Percentiles rank a stretch among this genome's conserved stretches.
phyloP scores from a whole-genome alignment of 495 filamentous ascomycete species.

The Lentithecium fluviatile region DNA sequence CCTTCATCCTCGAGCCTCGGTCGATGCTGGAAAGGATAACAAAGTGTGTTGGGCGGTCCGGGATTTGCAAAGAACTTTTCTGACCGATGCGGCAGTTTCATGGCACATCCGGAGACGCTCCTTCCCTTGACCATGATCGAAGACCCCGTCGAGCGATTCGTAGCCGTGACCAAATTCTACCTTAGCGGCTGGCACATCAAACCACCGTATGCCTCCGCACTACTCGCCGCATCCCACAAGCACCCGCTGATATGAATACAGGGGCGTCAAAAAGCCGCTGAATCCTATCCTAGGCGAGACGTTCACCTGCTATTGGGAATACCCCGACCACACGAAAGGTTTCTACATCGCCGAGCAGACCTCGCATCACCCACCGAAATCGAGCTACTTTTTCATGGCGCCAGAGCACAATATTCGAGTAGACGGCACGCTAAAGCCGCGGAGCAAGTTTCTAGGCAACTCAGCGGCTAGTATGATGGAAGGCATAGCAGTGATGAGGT shows the following conservation, averaged over 20 bases:
- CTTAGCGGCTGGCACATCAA: conserved; percentile 98
- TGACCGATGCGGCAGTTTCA: conserved; percentile 66
- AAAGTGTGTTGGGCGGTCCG: conserved; percentile 60
- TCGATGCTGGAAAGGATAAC: conserved; percentile 99
- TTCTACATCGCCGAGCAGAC: conserved; percentile 98
- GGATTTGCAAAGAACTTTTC: background rate
- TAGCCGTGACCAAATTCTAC: conserved; percentile 96
- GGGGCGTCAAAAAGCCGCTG: conserved; percentile 96
- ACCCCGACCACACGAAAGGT: conserved; percentile 77
- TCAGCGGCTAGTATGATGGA: conserved; percentile 99
- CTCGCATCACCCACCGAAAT: conserved; percentile 97
- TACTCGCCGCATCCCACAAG: too few relatives aligned
- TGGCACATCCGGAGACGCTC: conserved; percentile 97
- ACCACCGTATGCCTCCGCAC: conserved; percentile 70
- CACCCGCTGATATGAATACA: conserved; percentile 41
- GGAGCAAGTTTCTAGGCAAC: conserved; percentile 94
- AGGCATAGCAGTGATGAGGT: conserved; percentile 79
- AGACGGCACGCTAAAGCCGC: conserved; percentile 93
- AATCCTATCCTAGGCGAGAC: conserved; percentile 96
- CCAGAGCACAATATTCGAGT: conserved; percentile 93
- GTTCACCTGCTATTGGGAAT: conserved; percentile 95
- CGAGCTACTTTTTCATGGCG: conserved; percentile 98
- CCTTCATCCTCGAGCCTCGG: conserved; percentile 95
- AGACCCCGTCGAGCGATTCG: conserved; percentile 86
- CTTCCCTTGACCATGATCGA: conserved; percentile 83